Evolutionary conservation across 768 basidiomycete genomes (phyloP), one percentile per base, ranked within the genome.

Genomic region (Brasilioporus rufonigricans): DNA sequence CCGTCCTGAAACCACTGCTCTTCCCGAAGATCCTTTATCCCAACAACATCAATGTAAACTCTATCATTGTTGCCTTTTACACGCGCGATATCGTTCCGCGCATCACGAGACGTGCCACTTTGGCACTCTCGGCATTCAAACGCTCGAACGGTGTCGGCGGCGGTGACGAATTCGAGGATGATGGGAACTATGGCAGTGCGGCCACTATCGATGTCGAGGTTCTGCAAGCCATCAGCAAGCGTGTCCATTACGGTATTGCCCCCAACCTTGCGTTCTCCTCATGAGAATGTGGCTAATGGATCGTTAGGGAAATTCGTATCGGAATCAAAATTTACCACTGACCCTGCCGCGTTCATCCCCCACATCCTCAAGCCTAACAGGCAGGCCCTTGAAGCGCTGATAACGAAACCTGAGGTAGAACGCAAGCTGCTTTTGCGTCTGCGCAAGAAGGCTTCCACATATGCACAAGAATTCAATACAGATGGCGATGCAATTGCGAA

Each of bases 381-480:
- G 18, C 73, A 81, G 38, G 89, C 85, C 9, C 80, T 99, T 21
- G 92, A 89, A 9, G 85, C 74, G 0, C 76, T 99, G 43, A 98
- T 99, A 67, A 95, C 94, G n/a, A 98, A 98, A 70, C 94, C 97
- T 0, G 96, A 90, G 52, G 94, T 99, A 27, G 97, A 99, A 67
- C 81, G 79, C 18, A 87, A 85, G 52, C 78, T 99, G 3, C 82
- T 99, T 29, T 74, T 81, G 44, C 82, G 97, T 19, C 73, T 99
- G 26, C 83, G 82, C 49, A 95, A 91, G 74, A 99, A 99, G 70
- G 85, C 87, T 1, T 75, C 75, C 7, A 84, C 78, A 2, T 87
- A 87, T 56, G 95, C 94, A 0, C 87, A 91, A 59, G 93, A 96
- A 56, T 81, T 98, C 61, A 84, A 82, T 12, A 75, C 81, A 0